phyloP scores from a whole-genome alignment of 257 asterid species.

The Solanum ossicruentum region DNA sequence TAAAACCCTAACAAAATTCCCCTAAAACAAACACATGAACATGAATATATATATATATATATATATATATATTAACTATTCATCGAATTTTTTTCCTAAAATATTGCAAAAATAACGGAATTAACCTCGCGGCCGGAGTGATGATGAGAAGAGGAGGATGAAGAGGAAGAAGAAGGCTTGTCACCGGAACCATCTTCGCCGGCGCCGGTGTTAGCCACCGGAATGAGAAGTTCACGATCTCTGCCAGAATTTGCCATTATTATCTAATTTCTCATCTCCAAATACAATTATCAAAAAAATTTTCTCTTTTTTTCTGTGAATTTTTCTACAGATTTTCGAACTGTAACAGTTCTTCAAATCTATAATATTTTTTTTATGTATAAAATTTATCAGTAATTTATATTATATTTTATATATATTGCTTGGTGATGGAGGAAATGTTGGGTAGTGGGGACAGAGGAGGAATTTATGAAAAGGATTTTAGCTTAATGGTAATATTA shows the following conservation, averaged over 20 bases:
- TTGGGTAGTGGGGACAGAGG: neutral
- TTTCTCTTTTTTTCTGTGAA: neutral
- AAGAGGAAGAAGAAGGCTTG: slow-evolving; percentile 47
- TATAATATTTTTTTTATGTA: neutral
- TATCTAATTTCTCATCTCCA: slow-evolving; percentile 73
- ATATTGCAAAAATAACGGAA: neutral
- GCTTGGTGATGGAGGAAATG: neutral
- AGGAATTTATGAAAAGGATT: slow-evolving; percentile 1
- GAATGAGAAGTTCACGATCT: slow-evolving; percentile 94
- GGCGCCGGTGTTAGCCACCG: slow-evolving; percentile 54
- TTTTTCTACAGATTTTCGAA: slow-evolving; percentile 2
- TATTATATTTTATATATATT: neutral
- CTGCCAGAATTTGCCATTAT: slow-evolving; percentile 36
- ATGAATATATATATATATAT: neutral
- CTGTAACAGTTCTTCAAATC: neutral
- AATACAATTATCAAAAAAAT: slow-evolving; percentile 12
- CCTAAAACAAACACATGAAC: neutral
- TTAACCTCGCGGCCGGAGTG: slow-evolving; percentile 74
- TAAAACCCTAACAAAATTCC: neutral
- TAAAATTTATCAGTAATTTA: neutral
- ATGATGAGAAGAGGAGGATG: slow-evolving; percentile 49
- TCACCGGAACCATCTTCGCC: slow-evolving; percentile 27
- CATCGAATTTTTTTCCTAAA: neutral
- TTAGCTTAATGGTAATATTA: neutral
- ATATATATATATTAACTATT: neutral